These are phyloP conservation scores for Carex kokanica DNA, from an alignment of 176 grass and related monocot genomes.

Conservation along the genomic window DNA sequence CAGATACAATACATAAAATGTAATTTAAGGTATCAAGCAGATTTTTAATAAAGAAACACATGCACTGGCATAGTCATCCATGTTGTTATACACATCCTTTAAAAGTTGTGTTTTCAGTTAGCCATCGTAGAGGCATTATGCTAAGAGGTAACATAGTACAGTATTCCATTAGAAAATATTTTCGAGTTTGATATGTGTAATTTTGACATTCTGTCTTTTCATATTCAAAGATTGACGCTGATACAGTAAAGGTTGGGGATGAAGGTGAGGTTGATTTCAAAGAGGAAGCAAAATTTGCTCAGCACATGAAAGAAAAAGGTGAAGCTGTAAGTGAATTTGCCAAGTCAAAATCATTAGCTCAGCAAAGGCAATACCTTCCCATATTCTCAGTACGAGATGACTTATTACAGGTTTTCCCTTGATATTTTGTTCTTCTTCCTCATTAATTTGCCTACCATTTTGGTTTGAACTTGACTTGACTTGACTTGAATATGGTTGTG, in stretches of 20 bases:
- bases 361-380: conserved; percentile 97
- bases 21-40: background rate
- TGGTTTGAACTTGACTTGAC: background rate
- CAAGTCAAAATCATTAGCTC: conserved; percentile 85
- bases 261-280: conserved; percentile 97
- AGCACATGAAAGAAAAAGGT: conserved; percentile 82
- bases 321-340: conserved; percentile 99
- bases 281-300: conserved; percentile 90
- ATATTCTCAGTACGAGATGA: conserved; percentile 96
- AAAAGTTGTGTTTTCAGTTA: background rate
- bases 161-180: background rate
- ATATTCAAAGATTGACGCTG: conserved; percentile 77
- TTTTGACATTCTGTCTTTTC: background rate
- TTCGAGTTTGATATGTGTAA: background rate
- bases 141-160: background rate
- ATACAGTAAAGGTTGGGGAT: conserved; percentile 91
- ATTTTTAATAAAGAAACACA: background rate
- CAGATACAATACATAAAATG: background rate
- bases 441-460: background rate
- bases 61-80: background rate
- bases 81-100: too few relatives aligned
- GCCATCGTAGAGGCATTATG: background rate
- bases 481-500: conserved; percentile 19
- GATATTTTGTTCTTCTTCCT: background rate
- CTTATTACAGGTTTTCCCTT: conserved; percentile 70